A percentile compares a stretch with the other conserved stretches of the same genome.
phyloP scores from a whole-genome alignment of 2,329 filamentous ascomycete genomes.

The Fusarium luffae region DNA sequence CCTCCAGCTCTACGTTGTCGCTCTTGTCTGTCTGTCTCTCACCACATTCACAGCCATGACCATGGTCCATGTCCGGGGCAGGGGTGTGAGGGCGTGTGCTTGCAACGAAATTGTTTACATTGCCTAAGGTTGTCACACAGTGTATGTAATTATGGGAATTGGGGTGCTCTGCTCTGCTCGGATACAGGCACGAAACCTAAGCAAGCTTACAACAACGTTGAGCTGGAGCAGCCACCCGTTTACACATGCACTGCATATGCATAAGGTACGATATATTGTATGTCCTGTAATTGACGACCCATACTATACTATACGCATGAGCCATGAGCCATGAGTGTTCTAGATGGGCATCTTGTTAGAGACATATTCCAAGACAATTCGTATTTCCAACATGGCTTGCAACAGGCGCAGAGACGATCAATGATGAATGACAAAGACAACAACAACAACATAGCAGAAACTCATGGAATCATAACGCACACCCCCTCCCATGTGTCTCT shows the following conservation, averaged over 20 bases:
- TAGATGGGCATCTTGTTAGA: background rate
- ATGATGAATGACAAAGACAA: slow-evolving; percentile 25
- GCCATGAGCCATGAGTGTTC: background rate
- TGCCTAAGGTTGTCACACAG: slow-evolving; percentile 26
- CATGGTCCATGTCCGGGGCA: slow-evolving; percentile 18
- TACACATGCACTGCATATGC: slow-evolving; percentile 30
- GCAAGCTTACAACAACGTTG: slow-evolving; percentile 25
- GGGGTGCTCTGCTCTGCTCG: slow-evolving; percentile 1
- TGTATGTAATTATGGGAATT: slow-evolving; percentile 25
- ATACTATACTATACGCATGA: background rate
- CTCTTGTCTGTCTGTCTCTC: slow-evolving; percentile 11
- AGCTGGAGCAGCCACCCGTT: slow-evolving; percentile 15
- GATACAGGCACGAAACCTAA: slow-evolving; percentile 22
- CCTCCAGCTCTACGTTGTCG: slow-evolving; percentile 36
- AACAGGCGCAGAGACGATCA: background rate
- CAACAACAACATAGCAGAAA: slow-evolving; percentile 25
- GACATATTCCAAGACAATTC: background rate
- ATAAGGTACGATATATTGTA: slow-evolving; percentile 15
- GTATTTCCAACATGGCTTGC: background rate
- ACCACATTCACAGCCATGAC: slow-evolving; percentile 27
- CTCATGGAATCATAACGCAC: slow-evolving; percentile 36
- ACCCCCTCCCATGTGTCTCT: slow-evolving; percentile 25
- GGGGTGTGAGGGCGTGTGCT: slow-evolving; percentile 25
- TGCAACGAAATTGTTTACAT: slow-evolving; percentile 26
- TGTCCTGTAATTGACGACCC: background rate